These are phyloP conservation scores for Alternaria longipes DNA, from an alignment of 2,329 filamentous ascomycete genomes.

Conservation along the genomic window DNA sequence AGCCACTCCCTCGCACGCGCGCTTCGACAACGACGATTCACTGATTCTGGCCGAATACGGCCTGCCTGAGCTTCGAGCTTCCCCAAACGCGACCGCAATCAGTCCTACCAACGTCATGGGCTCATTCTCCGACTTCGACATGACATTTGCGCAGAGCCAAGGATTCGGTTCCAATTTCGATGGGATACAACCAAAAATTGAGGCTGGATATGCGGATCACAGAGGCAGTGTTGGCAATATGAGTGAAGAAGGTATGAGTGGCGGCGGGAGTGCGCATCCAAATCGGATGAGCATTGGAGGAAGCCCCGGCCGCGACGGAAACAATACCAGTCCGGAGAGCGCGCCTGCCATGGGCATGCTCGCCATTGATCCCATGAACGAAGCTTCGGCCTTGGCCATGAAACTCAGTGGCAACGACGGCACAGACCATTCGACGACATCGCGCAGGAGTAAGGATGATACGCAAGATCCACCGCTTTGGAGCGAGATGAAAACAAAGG, in stretches of 20 bases:
- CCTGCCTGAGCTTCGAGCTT: slow-evolving; percentile 41
- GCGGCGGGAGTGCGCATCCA: slow-evolving; percentile 36
- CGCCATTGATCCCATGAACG: slow-evolving; percentile 39
- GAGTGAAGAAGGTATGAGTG: slow-evolving; percentile 47
- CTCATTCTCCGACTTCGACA: slow-evolving; percentile 45
- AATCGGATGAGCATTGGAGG: slow-evolving; percentile 45
- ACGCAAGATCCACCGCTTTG: slow-evolving; percentile 54
- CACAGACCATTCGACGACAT: slow-evolving; percentile 32
- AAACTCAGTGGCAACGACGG: slow-evolving; percentile 42
- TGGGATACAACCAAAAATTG: slow-evolving; percentile 32
- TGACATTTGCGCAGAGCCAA: slow-evolving; percentile 39
- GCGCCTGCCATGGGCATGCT: slow-evolving; percentile 42
- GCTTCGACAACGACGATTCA: slow-evolving; percentile 46
- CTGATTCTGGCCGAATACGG: slow-evolving; percentile 49
- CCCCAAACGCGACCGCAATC: slow-evolving; percentile 32
- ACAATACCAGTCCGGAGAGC: slow-evolving; percentile 50
- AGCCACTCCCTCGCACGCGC: slow-evolving; percentile 39
- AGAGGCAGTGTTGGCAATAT: slow-evolving; percentile 42
- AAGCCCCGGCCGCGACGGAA: slow-evolving; percentile 44
- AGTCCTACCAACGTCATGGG: slow-evolving; percentile 42
- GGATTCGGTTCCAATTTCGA: slow-evolving; percentile 34
- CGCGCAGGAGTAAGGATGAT: slow-evolving; percentile 43
- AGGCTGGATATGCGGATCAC: slow-evolving; percentile 37
- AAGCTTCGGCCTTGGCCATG: slow-evolving; percentile 35
- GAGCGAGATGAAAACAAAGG: slow-evolving; percentile 67